Conservation (phyloP, 192 early-diverging fungal species). For the Umbelopsis isabellina region DNA sequence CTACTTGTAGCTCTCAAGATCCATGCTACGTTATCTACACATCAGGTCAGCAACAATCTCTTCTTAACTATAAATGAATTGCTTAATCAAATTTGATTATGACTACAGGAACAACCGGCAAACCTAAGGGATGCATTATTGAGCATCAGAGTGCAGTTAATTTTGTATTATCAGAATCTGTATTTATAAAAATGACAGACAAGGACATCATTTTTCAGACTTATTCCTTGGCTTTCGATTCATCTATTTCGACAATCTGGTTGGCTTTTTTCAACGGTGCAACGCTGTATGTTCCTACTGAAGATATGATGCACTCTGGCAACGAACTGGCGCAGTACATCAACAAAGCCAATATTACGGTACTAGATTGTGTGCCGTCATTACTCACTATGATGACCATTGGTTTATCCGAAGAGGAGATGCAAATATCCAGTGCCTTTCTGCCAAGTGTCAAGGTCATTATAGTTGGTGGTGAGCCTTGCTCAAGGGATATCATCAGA, state of each 20-base stretch:
- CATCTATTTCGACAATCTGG: constrained; percentile 9
- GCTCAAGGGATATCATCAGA: background rate
- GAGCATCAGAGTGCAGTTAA: background rate
- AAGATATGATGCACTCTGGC: constrained; percentile 20
- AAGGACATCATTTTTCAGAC: background rate
- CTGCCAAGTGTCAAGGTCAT: background rate
- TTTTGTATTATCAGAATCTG: background rate
- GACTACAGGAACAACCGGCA: background rate
- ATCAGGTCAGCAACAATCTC: background rate
- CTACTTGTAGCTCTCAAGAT: background rate
- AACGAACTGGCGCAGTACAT: background rate
- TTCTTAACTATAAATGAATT: background rate
- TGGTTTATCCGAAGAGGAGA: background rate
- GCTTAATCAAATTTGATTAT: background rate
- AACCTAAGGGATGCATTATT: constrained; percentile 3
- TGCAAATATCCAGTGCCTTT: too few relatives aligned
- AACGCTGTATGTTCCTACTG: background rate
- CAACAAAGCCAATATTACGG: background rate
- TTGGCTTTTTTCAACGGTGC: constrained; percentile 13
- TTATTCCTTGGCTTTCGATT: background rate
- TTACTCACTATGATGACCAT: background rate
- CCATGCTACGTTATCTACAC: constrained; percentile 13
- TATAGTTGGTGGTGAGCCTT: constrained; percentile 1
- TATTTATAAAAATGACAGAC: background rate
- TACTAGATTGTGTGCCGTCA: background rate